Base-by-base conservation (phyloP, 2,329 filamentous ascomycete genomes). In the Fusarium sp. region DNA sequence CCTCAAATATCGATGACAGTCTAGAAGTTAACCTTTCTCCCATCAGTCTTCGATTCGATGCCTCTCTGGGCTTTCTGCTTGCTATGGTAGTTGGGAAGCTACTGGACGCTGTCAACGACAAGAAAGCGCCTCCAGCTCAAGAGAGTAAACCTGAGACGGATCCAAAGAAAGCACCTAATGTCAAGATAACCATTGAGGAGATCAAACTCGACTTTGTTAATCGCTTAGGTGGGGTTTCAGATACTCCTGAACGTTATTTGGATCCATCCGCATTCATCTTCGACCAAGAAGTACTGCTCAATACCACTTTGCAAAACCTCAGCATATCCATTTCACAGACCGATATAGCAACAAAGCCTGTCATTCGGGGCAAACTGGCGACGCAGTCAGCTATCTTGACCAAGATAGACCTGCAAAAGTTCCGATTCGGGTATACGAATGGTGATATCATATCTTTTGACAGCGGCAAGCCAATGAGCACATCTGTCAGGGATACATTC, bases 401-500 rank as follows among this genome's bases (percentile, higher is more conserved):
- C 6, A 83, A 77, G 40, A 71, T 89, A 13, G 80, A 84, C 43
- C 72, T 91, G 3, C 82, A 87, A 65, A 88, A 87, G 65, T 87
- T 92, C 71, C 82, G 81, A 0, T 88, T 92, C 69, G 89, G 89
- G 2, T 91, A 91, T 73, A 83, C 84, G 3, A 82, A 87, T 63
- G 88, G 87, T 39, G 85, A 89, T 57, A 90, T 92, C 36, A 65
- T 92, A 36, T 90, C 87, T 2, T 91, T 92, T 65, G 86, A 90
- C 68, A 83, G 84, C 39, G 83, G 81, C 19, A 80, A 84, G 36
- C 85, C 87, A 46, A 85, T 90, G 84, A 85, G 84, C 38, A 83
- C 86, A 28, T 91, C 89, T 3, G 83, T 89, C 3, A 83, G 84
- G 50, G 89, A 89, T 71, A 84, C 86, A 0, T 87, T 89, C 63